A percentile compares a stretch with the other conserved stretches of the same genome.
These are phyloP conservation scores for Beauveria sp. DNA, from an alignment of 2,329 filamentous ascomycete genomes.

Conservation along the genomic window DNA sequence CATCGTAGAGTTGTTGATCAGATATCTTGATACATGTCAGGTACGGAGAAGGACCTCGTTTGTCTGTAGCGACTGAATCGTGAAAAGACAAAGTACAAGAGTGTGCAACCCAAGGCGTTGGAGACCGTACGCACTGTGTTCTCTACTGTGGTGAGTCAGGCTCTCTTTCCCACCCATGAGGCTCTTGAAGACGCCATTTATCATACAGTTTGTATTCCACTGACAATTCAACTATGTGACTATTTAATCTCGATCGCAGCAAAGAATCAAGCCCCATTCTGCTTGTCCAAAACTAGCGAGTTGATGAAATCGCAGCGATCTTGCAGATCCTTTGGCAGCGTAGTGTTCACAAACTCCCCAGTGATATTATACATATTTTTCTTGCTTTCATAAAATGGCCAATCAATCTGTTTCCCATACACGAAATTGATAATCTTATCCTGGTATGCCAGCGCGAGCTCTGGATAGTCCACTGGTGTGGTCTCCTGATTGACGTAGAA, in stretches of 20 bases:
- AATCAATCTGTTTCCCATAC: constrained; percentile 11
- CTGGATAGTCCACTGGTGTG: constrained; percentile 9
- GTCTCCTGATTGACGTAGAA: constrained; percentile 12
- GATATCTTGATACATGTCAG: background rate
- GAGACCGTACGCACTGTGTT: background rate
- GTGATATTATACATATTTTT: constrained; percentile 14
- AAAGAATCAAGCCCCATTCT: constrained; percentile 8
- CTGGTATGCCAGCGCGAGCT: constrained; percentile 12
- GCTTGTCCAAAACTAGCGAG: constrained; percentile 7
- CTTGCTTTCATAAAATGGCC: constrained; percentile 11
- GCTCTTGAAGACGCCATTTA: too few relatives aligned
- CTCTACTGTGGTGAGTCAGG: background rate
- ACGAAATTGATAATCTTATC: constrained; percentile 14
- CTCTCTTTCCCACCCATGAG: background rate
- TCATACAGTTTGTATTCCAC: background rate
- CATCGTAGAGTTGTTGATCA: background rate
- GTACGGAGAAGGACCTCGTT: rapidly evolving
- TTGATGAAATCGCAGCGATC: constrained; percentile 13
- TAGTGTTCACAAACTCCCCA: background rate
- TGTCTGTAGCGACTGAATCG: background rate
- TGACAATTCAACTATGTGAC: background rate
- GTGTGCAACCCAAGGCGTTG: background rate
- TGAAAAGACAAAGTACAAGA: background rate
- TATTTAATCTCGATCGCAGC: background rate
- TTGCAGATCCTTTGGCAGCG: constrained; percentile 1